A percentile compares a stretch with the other conserved stretches of the same genome.
Evolutionary conservation across 768 basidiomycete genomes (phyloP).

Genomic region (Neoboletus subvelutipes): DNA sequence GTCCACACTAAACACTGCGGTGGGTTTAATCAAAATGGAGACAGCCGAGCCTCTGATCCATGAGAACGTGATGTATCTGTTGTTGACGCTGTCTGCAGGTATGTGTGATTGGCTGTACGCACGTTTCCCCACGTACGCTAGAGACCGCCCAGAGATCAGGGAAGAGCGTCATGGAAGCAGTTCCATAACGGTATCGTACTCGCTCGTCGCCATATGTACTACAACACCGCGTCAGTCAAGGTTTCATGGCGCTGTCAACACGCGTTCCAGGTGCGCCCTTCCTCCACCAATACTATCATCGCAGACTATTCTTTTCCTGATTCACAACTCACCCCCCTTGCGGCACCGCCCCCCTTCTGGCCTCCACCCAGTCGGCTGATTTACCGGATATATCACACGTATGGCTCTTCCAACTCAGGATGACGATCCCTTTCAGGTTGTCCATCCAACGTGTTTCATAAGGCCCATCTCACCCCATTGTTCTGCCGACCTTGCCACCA

Average conservation of each 20-base stretch:
- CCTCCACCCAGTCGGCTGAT: constrained; percentile 26
- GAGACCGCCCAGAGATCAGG: constrained; percentile 22
- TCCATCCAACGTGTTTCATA: constrained; percentile 38
- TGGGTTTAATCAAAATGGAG: constrained; percentile 7
- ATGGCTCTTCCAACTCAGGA: constrained; percentile 16
- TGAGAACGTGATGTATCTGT: constrained; percentile 18
- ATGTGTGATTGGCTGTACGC: constrained; percentile 3
- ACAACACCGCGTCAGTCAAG: constrained; percentile 33
- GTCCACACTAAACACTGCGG: constrained; percentile 17
- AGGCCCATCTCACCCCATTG: constrained; percentile 26
- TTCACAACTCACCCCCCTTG: constrained; percentile 20
- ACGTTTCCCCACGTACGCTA: constrained; percentile 19
- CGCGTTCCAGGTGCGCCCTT: constrained; percentile 32
- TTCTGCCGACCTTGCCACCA: constrained; percentile 19
- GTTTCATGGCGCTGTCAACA: constrained; percentile 37
- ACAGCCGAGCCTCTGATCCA: constrained; percentile 10
- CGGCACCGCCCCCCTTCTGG: constrained; percentile 26
- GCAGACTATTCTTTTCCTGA: constrained; percentile 24
- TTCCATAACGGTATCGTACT: constrained; percentile 27
- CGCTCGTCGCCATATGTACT: constrained; percentile 31
- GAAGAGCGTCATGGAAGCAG: constrained; percentile 26
- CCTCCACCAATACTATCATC: constrained; percentile 17
- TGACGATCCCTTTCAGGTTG: constrained; percentile 22
- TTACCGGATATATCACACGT: constrained; percentile 32
- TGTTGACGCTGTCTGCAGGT: neutral